Evolutionary conservation across 2,329 filamentous ascomycete genomes (phyloP), one percentile per base, ranked within the genome.

Genomic region (Arachnopeziza araneosa): DNA sequence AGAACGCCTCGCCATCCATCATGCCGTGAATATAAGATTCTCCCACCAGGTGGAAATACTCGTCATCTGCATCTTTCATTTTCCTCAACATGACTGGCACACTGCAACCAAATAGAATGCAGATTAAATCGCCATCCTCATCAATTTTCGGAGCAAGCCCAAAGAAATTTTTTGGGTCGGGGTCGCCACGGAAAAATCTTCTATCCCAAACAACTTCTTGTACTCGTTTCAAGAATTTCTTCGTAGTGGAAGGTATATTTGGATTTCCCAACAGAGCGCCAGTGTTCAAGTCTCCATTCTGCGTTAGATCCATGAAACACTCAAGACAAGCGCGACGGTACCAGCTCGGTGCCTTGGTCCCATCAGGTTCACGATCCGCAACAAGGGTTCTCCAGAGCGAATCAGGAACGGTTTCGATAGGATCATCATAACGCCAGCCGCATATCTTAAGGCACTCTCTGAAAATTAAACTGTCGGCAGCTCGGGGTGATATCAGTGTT

Each of bases 21-120:
- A 58, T 63, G 14, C 60, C 59, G n/a, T 63, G 56, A 1, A 66
- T 52, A n/a, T 66, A 66, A 24, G 57, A 63, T 48, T 67, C 65
- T 8, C 64, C 65, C 49, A 63, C 54, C 14, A 67, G 24, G 49
- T 62, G 21, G 52, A 24, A 59, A 8, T n/a, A 26, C 17, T 19
- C 10, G n/a, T 21, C 17, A 56, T 14, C 2, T 21, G 48, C 23
- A 60, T 24, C 24, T 22, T n/a, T n/a, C 21, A 52, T 24, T 36
- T 60, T 60, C 23, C 64, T 59, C 48, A 64, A 48, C 44, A 67
- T 55, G 5, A 67, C 54, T 1, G 65, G 64, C 21, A 67, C 58
- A 24, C 57, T 64, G 26, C 64, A 66, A 50, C 64, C 64, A 48
- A 62, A 54, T n/a, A 67, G 24, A 7, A 67, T 57, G 50, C 63